phyloP scores from a whole-genome alignment of 805 yeast genomes.

The Cyberlindnera euphorbiiphila region DNA sequence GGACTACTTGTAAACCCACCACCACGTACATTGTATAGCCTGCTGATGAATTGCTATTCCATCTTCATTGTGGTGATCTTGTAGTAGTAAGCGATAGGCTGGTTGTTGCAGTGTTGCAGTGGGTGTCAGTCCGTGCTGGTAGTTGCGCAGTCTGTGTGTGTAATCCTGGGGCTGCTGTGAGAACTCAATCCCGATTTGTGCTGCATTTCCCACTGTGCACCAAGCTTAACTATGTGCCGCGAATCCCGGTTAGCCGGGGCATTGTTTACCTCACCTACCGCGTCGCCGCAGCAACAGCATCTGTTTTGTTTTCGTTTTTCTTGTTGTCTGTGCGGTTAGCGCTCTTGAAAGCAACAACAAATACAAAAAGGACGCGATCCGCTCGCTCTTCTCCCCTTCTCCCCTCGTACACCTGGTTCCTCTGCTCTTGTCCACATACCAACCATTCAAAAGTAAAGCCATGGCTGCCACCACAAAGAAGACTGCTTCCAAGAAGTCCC shows the following conservation, averaged over 20 bases:
- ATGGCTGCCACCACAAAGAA: constrained; percentile 19
- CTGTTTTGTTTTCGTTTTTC: constrained; percentile 10
- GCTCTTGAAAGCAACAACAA: constrained; percentile 16
- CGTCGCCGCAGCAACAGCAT: constrained; percentile 10
- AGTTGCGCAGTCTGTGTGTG: constrained; percentile 6
- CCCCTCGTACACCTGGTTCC: background rate
- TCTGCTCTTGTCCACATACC: background rate
- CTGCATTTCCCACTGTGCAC: background rate
- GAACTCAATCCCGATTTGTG: background rate
- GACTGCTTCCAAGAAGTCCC: constrained; percentile 23
- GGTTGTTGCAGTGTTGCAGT: too few relatives aligned
- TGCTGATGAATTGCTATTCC: too few relatives aligned
- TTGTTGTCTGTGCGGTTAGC: constrained; percentile 4
- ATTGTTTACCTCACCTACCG: constrained; percentile 2
- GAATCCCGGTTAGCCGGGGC: background rate
- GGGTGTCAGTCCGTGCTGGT: too few relatives aligned
- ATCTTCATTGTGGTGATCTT: too few relatives aligned
- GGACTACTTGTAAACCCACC: too few relatives aligned
- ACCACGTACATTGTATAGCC: too few relatives aligned
- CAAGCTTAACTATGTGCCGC: background rate
- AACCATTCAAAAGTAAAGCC: constrained; percentile 19
- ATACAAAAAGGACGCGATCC: constrained; percentile 16
- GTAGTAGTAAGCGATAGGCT: too few relatives aligned
- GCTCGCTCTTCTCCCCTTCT: background rate
- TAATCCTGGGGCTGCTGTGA: constrained; percentile 8